A percentile compares a stretch with the other conserved stretches of the same genome.
These are phyloP conservation scores for Coemansia sp. DNA, from an alignment of 192 early-diverging fungal species.

Conservation along the genomic window DNA sequence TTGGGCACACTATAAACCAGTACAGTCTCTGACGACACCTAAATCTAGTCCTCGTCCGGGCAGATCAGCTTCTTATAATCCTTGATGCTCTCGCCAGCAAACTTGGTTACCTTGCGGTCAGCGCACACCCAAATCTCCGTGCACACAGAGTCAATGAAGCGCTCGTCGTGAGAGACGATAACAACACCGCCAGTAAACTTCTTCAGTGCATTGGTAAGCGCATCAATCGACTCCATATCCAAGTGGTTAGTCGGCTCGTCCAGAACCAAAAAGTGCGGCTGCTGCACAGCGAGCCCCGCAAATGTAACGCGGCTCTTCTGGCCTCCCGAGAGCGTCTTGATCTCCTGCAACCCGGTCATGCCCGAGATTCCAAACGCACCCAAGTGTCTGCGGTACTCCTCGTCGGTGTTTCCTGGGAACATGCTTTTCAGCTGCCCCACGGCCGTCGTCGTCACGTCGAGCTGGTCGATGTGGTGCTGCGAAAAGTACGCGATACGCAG, in stretches of 20 bases:
- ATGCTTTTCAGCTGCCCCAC: constrained; percentile 86
- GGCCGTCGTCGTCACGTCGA: constrained; percentile 79
- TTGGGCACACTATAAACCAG: too few relatives aligned
- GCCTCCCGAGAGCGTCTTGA: constrained; percentile 94
- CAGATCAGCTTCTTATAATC: constrained; percentile 68
- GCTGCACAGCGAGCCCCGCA: constrained; percentile 83
- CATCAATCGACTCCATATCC: constrained; percentile 94
- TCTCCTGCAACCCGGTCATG: constrained; percentile 90
- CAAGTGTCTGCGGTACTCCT: constrained; percentile 93
- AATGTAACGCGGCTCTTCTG: constrained; percentile 98
- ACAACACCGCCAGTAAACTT: constrained; percentile 93
- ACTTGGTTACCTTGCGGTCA: constrained; percentile 75
- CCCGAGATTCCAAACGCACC: constrained; percentile 96
- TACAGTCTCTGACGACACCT: too few relatives aligned
- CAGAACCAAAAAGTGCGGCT: constrained; percentile 93
- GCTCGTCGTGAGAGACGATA: constrained; percentile 97
- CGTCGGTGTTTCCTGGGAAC: constrained; percentile 90
- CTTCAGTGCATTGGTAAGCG: constrained; percentile 79
- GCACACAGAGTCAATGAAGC: constrained; percentile 87
- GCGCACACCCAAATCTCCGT: constrained; percentile 94
- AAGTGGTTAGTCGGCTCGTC: constrained; percentile 97
- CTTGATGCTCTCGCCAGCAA: constrained; percentile 84
- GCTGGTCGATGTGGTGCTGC: constrained; percentile 97
- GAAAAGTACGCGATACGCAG: constrained; percentile 93
- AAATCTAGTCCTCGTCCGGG: constrained; percentile 32